phyloP scores from a whole-genome alignment of 805 yeast genomes.

The Saccharomycopsis sp. region DNA sequence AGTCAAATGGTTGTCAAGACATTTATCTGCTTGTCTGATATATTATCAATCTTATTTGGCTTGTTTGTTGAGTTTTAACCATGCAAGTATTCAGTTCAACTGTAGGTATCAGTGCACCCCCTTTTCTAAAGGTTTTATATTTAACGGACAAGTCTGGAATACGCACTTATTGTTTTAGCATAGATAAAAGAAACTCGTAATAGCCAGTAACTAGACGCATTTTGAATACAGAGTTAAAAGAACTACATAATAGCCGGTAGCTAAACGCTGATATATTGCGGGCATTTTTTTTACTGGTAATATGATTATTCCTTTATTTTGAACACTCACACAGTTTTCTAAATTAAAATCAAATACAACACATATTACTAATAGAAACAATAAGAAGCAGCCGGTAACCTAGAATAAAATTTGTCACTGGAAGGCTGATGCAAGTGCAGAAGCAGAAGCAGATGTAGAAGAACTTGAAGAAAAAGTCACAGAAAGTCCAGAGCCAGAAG shows the following conservation, averaged over 20 bases:
- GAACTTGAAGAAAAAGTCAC: not conserved
- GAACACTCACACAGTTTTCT: no score
- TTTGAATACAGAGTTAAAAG: no score
- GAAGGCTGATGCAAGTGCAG: no score
- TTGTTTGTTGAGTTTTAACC: not conserved
- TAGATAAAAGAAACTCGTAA: no score
- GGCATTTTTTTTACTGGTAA: no score
- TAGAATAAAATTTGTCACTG: no score
- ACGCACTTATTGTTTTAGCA: not conserved
- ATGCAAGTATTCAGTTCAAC: not conserved
- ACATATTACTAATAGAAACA: not conserved
- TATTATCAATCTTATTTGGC: not conserved
- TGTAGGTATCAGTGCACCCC: not conserved
- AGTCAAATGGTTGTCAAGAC: not conserved
- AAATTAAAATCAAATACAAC: no score
- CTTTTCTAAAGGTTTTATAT: not conserved
- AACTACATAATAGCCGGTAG: no score
- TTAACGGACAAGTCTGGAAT: not conserved
- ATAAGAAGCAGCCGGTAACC: not conserved
- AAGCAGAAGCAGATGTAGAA: not conserved
- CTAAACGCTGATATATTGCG: no score
- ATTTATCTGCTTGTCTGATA: not conserved
- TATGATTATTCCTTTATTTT: no score
- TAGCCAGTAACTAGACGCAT: not conserved
- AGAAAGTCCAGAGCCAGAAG: no score